Conservation (phyloP, 768 basidiomycete genomes). For the Tremella mesenterica region DNA sequence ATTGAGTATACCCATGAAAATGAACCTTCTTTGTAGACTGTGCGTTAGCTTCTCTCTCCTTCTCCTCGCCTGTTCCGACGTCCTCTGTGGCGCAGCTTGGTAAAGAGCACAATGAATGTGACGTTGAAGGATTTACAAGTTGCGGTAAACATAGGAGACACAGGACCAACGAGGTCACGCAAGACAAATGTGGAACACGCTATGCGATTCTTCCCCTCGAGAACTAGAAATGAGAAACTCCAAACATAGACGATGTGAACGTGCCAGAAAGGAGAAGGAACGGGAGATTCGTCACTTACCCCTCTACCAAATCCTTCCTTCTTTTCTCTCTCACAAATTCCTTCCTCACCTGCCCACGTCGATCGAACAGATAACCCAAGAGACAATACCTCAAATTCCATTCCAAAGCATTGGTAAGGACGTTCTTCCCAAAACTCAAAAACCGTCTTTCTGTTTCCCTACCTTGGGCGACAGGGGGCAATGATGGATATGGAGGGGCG, state of each 20-base stretch:
- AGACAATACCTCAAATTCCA: conserved; percentile 96
- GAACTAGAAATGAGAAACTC: too few relatives aligned
- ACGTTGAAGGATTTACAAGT: too few relatives aligned
- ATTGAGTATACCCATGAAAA: conserved; percentile 95
- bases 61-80: too few relatives aligned
- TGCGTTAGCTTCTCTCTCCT: neutral
- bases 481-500: conserved; percentile 7
- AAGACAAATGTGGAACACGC: too few relatives aligned
- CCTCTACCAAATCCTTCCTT: conserved; percentile 65
- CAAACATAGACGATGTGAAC: neutral
- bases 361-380: conserved; percentile 88
- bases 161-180: too few relatives aligned
- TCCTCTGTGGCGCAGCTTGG: too few relatives aligned
- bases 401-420: conserved; percentile 80
- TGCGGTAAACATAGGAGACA: too few relatives aligned
- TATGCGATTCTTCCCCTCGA: too few relatives aligned
- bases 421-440: conserved; percentile 51
- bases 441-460: conserved; percentile 53
- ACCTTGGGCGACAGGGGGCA: conserved; percentile 3
- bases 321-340: conserved; percentile 84
- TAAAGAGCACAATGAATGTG: too few relatives aligned
- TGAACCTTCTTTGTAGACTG: conserved; percentile 74
- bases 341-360: conserved; percentile 78
- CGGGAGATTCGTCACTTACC: conserved; percentile 51
- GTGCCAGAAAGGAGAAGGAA: too few relatives aligned